Base-by-base conservation (phyloP, 805 yeast species). In the Kodamaea kaohsiungensis region DNA sequence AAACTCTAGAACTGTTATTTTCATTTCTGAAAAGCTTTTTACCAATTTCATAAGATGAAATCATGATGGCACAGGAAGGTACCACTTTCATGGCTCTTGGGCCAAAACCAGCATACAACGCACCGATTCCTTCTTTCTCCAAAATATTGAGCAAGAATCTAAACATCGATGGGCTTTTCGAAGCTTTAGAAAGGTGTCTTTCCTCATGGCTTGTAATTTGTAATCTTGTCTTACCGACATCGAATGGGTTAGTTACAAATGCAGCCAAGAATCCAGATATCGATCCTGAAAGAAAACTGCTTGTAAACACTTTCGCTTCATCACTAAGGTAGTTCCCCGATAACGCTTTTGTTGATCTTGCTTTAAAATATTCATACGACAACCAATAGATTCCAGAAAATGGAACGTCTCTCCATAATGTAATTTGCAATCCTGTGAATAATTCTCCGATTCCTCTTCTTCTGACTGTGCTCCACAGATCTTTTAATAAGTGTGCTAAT, bases 1-100 rank as follows among this genome's bases (percentile, higher is more conserved):
- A 46, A 18, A 46, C 8, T 30, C 35, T 30, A n/a, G 35, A 27
- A 25, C 39, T 37, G 19, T 35, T 38, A 17, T 50, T 50, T 17
- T 43, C 53, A 18, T 33, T 43, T 52, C 62, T 69, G 60, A 76
- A 76, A 16, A 76, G 59, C 56, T 83, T 82, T 69, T 95, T 95
- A 25, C 96, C 88, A 45, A 92, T 76, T 68, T 95, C 99, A 67
- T 95, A 95, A 40, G 95, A 87, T 10, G 98, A 90, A 46, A 95
- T 91, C 99, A 95, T 95, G 39, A 95, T 93, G 1, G 99, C 99
- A 79, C 99, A 95, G 13, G 97, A 86, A 9, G 99, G 98, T 0
- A 98, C 97, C 25, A 95, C 88, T 66, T 95, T 95, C 68, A 93
- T 72, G 7, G 93, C 82, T 59, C 99, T 80, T 0, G 98, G 98